phyloP scores from a whole-genome alignment of 768 basidiomycete species.

The Xerocomus potaroensis region DNA sequence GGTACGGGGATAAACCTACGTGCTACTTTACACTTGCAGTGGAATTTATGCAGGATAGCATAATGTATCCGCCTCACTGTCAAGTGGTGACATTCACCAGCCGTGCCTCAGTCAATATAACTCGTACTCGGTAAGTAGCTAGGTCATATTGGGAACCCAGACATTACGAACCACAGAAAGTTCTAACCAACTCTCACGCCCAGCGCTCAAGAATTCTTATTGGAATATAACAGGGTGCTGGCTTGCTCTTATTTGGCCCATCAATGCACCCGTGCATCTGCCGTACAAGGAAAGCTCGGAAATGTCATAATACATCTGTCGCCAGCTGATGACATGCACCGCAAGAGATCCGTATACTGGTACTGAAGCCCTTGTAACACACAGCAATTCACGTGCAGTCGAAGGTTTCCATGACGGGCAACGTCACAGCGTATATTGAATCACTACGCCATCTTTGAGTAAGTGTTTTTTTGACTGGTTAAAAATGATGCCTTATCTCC shows the following conservation, averaged over 20 bases:
- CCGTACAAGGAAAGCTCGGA: conserved; percentile 18
- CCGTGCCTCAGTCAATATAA: too few species aligned
- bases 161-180: too few species aligned
- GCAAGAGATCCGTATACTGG: too few species aligned
- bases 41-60: not conserved
- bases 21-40: not conserved
- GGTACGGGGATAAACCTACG: too few species aligned
- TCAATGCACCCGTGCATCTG: not conserved
- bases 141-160: too few species aligned
- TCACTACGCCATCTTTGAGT: too few species aligned
- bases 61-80: too few species aligned
- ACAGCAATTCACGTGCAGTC: not conserved
- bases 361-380: too few species aligned
- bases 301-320: conserved; percentile 2
- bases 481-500: not conserved
- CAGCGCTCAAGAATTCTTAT: too few species aligned
- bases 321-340: not conserved
- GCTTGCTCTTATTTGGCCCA: not conserved
- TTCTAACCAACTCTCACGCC: too few species aligned
- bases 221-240: too few species aligned
- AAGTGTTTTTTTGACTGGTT: not conserved
- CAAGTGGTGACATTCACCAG: too few species aligned
- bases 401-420: not conserved
- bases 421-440: not conserved
- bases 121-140: not conserved